Conservation (phyloP, 306 rosid genomes). For the Casuarina glauca region DNA sequence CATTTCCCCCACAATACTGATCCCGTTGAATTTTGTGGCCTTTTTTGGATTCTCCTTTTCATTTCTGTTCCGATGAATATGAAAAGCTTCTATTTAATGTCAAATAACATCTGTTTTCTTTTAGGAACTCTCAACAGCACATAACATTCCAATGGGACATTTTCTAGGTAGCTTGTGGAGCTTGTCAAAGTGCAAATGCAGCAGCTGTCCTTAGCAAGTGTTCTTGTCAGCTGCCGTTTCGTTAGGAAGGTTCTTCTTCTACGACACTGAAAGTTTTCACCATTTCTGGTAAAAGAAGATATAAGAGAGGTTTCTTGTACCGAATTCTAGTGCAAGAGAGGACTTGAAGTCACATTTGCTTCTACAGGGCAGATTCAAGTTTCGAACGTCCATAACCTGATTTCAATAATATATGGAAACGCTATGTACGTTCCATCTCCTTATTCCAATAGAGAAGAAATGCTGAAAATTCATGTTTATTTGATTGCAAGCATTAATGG, state of each 20-base stretch:
- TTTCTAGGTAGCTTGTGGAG: slow-evolving; percentile 94
- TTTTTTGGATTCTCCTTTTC: background rate
- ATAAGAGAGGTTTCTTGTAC: slow-evolving; percentile 19
- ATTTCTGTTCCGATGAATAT: background rate
- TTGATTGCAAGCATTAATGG: slow-evolving; percentile 52
- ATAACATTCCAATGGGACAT: slow-evolving; percentile 29
- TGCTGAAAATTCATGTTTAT: slow-evolving; percentile 64
- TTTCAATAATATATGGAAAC: slow-evolving; percentile 78
- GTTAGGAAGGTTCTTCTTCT: background rate
- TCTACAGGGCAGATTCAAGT: slow-evolving; percentile 83
- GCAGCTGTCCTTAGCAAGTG: slow-evolving; percentile 75
- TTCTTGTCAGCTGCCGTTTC: slow-evolving; percentile 9
- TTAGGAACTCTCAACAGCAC: slow-evolving; percentile 31
- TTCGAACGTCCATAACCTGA: slow-evolving; percentile 84
- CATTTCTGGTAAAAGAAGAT: slow-evolving; percentile 7
- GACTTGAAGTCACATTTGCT: slow-evolving; percentile 69
- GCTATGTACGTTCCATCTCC: slow-evolving; percentile 68
- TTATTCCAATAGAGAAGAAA: slow-evolving; percentile 69
- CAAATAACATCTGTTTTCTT: slow-evolving; percentile 11
- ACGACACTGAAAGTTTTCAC: background rate
- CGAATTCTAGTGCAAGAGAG: slow-evolving; percentile 68
- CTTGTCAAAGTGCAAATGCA: slow-evolving; percentile 94
- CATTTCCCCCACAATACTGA: no score
- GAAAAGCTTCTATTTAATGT: background rate
- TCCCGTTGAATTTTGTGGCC: no score